Percentiles rank a stretch among this genome's conserved stretches.
Conservation (phyloP, 2,329 filamentous ascomycete genomes). For the Microcyclospora tardicrescens region DNA sequence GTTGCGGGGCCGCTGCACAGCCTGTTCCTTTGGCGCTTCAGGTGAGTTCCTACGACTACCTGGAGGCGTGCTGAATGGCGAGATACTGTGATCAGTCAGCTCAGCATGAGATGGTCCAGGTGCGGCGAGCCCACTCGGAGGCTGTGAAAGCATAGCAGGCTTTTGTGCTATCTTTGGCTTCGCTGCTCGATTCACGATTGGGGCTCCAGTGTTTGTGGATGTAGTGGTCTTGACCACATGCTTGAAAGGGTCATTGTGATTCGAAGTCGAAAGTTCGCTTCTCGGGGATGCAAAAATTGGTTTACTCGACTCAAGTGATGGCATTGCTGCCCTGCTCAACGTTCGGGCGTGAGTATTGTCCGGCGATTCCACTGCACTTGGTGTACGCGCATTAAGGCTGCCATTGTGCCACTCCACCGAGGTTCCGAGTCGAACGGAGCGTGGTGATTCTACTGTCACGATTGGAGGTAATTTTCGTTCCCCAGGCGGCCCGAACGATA, state of each 20-base stretch:
- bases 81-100: conserved; percentile 39
- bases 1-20: conserved; percentile 3
- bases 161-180: conserved; percentile 53
- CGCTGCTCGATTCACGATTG: conserved; percentile 66
- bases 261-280: too few species aligned
- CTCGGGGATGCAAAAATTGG: conserved; percentile 1
- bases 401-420: too few species aligned
- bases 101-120: conserved; percentile 30
- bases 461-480: conserved; percentile 45
- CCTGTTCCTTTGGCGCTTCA: conserved; percentile 1
- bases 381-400: neutral
- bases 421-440: conserved; percentile 41
- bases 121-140: conserved; percentile 16
- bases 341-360: conserved; percentile 23
- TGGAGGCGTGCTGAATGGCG: conserved; percentile 79
- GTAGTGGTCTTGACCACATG: too few species aligned
- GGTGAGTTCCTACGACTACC: conserved; percentile 50
- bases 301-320: conserved; percentile 28
- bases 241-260: too few species aligned
- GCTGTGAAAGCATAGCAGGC: conserved; percentile 13
- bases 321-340: conserved; percentile 29
- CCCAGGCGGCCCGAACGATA: conserved; percentile 28
- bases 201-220: conserved; percentile 34
- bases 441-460: conserved; percentile 56
- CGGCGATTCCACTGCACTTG: conserved; percentile 7